phyloP scores from a whole-genome alignment of 257 asterid species.

The Scutellaria barbata region DNA sequence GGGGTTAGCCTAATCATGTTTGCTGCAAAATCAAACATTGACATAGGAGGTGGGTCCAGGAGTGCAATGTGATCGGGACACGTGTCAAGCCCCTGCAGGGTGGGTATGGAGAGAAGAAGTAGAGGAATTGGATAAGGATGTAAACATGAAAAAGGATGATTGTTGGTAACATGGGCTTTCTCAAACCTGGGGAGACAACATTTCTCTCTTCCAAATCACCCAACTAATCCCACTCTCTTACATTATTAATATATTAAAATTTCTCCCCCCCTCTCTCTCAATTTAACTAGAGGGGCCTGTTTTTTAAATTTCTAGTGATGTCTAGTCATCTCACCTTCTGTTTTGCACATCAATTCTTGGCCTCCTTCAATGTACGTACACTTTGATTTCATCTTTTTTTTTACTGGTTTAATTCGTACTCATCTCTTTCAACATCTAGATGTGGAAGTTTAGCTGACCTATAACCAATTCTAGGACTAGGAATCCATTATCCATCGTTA shows the following conservation, averaged over 20 bases:
- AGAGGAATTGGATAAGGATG: conserved; percentile 41
- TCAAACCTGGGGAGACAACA: conserved; percentile 56
- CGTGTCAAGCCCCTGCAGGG: conserved; percentile 39
- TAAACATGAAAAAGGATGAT: conserved; percentile 38
- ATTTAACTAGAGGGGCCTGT: not conserved
- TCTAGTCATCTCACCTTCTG: conserved; percentile 29
- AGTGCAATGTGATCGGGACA: conserved; percentile 14
- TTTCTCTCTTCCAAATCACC: conserved; percentile 37
- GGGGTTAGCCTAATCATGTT: not conserved
- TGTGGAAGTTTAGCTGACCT: not conserved
- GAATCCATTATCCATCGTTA: conserved; percentile 26
- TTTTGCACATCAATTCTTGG: conserved; percentile 7
- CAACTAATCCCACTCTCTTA: conserved; percentile 17
- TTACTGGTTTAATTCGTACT: not conserved
- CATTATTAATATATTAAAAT: not conserved
- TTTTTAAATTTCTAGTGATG: conserved; percentile 26
- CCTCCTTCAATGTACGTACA: not conserved
- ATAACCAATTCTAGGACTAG: not conserved
- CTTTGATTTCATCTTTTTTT: not conserved
- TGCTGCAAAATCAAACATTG: conserved; percentile 3
- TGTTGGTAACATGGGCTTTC: conserved; percentile 61
- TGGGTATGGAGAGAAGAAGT: conserved; percentile 13
- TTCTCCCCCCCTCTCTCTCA: no score
- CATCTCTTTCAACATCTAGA: not conserved
- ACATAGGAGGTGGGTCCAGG: conserved; percentile 15